A percentile compares a stretch with the other conserved stretches of the same genome.
Conservation (phyloP, 176 grass and related monocot genomes). For the Calamus simplicifolius region DNA sequence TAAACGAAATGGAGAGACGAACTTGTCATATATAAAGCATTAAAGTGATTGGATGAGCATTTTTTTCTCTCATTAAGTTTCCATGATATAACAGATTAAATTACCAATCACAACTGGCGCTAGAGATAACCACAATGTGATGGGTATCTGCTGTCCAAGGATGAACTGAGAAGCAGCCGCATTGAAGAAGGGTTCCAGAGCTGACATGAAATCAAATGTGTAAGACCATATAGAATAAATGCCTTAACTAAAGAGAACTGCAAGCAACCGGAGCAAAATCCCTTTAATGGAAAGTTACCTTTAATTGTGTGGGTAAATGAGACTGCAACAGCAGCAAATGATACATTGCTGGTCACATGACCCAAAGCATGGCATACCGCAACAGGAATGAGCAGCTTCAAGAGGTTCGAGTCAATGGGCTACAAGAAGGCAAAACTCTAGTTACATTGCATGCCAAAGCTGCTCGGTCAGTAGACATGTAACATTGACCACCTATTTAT, state of each 20-base stretch:
- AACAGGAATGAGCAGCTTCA: conserved; percentile 92
- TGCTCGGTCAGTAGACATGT: background rate
- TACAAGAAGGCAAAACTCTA: conserved; percentile 28
- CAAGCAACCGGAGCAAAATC: no score
- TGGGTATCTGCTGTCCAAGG: conserved; percentile 87
- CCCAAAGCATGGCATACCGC: conserved; percentile 89
- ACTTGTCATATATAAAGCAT: no score
- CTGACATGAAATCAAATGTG: conserved; percentile 26
- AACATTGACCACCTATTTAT: no score
- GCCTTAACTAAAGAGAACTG: no score
- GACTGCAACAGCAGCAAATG: conserved; percentile 91
- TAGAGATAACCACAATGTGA: conserved; percentile 85
- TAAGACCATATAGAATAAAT: no score
- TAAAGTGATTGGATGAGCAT: no score
- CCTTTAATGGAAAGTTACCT: conserved; percentile 21
- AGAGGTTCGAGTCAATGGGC: conserved; percentile 65
- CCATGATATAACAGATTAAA: conserved; percentile 4
- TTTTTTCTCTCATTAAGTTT: no score
- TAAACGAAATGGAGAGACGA: no score
- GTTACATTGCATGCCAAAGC: background rate
- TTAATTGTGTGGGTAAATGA: conserved; percentile 98
- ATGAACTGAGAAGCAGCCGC: conserved; percentile 96
- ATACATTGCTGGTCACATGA: conserved; percentile 94
- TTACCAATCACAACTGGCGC: conserved; percentile 96
- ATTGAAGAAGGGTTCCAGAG: conserved; percentile 99